Base-by-base conservation (phyloP, 768 basidiomycete species). In the Leucocoprinus birnbaumii region DNA sequence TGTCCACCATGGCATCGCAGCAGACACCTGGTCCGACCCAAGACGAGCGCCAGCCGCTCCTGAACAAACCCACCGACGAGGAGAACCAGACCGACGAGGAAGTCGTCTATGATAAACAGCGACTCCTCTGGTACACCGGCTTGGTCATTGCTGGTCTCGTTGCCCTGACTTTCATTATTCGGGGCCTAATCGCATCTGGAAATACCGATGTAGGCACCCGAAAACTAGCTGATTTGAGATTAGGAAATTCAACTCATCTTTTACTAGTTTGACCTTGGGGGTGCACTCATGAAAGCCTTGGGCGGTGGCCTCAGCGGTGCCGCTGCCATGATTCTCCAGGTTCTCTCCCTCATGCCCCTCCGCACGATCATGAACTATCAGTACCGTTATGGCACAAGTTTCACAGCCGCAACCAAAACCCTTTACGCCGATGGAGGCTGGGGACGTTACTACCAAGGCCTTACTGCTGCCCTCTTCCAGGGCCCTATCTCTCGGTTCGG, bases 291-390 rank as follows among this genome's bases (percentile, higher is more conserved):
- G 73, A 82, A 77, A 43, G 96, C 95, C 3, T 77, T 91, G 0
- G 95, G 96, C 7, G 95, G 96, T 21, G 95, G 94, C 3, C 70
- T 95, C 47, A 93, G 89, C 60, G 95, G 94, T 45, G 91, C 93
- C 14, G 88, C 89, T 59, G 95, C 95, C 0, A 98, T 98, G 96
- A 82, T 98, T 3, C 74, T 98, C 4, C 96, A 98, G 66, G 96
- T 98, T 16, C 68, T 97, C 48, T 83, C 86, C 1, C 79, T 96
- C 56, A 97, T 97, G 88, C 94, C 93, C 4, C 70, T 96, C n/a
- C 83, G 93, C n/a, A 97, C 95, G 2, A 80, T 94, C 53, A 98
- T 98, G 96, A 98, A 98, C 75, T 97, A 91, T 66, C 93, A 94
- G 72, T 94, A 94, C 67, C 83, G 87, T 51, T 94, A 84, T 65